Evolutionary conservation across 2,329 filamentous ascomycete genomes (phyloP).

Genomic region (Trichoderma sp.): DNA sequence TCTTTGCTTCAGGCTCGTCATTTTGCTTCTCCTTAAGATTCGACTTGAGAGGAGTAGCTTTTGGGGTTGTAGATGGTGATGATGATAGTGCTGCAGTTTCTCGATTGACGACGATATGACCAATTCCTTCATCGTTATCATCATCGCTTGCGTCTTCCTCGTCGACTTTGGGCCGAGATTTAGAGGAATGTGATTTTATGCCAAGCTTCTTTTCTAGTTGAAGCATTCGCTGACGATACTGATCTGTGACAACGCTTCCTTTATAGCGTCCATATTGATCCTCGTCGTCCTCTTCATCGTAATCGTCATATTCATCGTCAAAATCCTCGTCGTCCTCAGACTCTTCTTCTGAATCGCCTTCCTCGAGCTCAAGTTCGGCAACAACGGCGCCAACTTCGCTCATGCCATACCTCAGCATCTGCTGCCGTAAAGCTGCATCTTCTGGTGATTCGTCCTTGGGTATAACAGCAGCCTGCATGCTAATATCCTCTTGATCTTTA

Average conservation of each 20-base stretch:
- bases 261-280: constrained; percentile 75
- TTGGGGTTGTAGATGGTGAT: constrained; percentile 20
- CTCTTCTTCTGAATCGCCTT: constrained; percentile 55
- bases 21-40: constrained; percentile 33
- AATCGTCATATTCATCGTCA: constrained; percentile 52
- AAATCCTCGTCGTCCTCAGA: constrained; percentile 55
- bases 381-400: constrained; percentile 89
- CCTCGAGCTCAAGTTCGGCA: constrained; percentile 83
- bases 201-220: constrained; percentile 75
- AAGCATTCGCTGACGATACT: constrained; percentile 79
- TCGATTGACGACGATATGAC: constrained; percentile 52
- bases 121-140: constrained; percentile 54
- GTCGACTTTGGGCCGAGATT: constrained; percentile 57
- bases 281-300: constrained; percentile 61
- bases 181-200: constrained; percentile 52
- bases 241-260: constrained; percentile 63
- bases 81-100: constrained; percentile 25
- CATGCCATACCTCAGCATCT: constrained; percentile 90
- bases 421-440: constrained; percentile 73
- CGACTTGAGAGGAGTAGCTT: constrained; percentile 32
- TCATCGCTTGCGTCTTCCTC: constrained; percentile 39
- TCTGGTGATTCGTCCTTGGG: constrained; percentile 75
- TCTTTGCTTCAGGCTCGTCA: constrained; percentile 43
- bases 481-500: constrained; percentile 51
- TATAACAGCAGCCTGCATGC: constrained; percentile 50